Base-by-base conservation (phyloP, 1,284 basidiomycete genomes). In the Marasmius sp. region DNA sequence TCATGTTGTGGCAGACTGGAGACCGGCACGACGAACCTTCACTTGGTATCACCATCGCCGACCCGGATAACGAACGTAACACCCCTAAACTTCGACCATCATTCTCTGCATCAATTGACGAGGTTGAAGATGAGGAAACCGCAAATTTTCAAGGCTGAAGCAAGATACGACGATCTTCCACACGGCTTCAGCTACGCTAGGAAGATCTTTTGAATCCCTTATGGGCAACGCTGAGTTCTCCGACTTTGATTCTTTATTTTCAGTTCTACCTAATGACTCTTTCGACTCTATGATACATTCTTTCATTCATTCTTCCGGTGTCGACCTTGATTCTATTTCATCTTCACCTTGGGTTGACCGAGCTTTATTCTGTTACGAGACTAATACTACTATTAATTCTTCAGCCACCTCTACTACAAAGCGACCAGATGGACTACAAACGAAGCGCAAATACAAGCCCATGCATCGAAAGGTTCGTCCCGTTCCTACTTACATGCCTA, bases 401-500 rank as follows among this genome's bases (percentile, higher is more conserved):
- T 38, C 20, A 6, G 16, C 52, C 8, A n/a, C n/a, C n/a, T n/a
- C n/a, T n/a, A n/a, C 49, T n/a, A n/a, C n/a, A n/a, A n/a, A n/a
- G n/a, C n/a, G n/a, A 9, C 49, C 18, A 4, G 12, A n/a, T 9
- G 41, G 41, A 43, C 41, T 54, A 18, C 47, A 54, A 36, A 67
- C 63, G 34, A 18, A 16, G 14, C 67, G 56, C 16, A 43, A 69
- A 59, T 77, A 75, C 62, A 76, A 77, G 51, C 71, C 71, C 0
- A 70, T 75, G 0, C 64, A 71, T 37, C 58, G 65, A 0, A 75
- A 74, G 62, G 70, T 73, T 2, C 61, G 68, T 9, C 74, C 74
- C 0, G 73, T 75, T 0, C 69, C 73, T 1, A 72, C 69, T 1
- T 68, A 70, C 12, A 73, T 74, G 68, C 74, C 73, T 12, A 64